These are phyloP conservation scores for Gossypium sturtianum DNA, from an alignment of 345 rosid genomes.

Conservation along the genomic window DNA sequence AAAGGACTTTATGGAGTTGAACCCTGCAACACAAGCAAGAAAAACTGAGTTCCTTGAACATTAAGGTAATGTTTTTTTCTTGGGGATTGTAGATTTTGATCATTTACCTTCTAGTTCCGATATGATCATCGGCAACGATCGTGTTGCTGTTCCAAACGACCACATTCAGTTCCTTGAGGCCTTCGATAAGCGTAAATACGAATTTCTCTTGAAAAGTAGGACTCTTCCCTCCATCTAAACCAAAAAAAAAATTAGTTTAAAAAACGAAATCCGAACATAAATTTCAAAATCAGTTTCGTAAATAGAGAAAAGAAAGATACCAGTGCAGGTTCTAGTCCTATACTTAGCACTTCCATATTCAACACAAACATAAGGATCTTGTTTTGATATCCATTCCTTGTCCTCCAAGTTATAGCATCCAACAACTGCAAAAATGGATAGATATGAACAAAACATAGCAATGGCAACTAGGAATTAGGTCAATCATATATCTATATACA, in stretches of 20 bases:
- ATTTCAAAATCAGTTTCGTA: background rate
- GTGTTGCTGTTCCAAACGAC: constrained; percentile 45
- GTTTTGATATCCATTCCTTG: constrained; percentile 52
- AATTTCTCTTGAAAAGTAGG: constrained; percentile 51
- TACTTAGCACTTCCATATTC: constrained; percentile 38
- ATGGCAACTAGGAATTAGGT: background rate
- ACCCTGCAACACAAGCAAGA: constrained; percentile 19
- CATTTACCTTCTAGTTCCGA: constrained; percentile 43
- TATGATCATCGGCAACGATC: constrained; percentile 34
- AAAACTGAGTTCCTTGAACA: background rate
- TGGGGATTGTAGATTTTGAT: background rate
- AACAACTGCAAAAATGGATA: constrained; percentile 23
- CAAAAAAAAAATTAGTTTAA: background rate
- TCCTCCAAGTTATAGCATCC: constrained; percentile 46
- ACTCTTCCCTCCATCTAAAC: constrained; percentile 45
- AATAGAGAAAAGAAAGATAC: constrained; percentile 10
- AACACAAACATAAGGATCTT: constrained; percentile 45
- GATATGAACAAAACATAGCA: background rate
- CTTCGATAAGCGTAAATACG: constrained; percentile 39
- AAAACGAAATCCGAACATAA: background rate
- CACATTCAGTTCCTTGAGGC: constrained; percentile 36
- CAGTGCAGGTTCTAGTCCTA: constrained; percentile 50
- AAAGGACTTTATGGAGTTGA: constrained; percentile 42
- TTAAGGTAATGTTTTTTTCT: background rate
- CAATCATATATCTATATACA: background rate